Evolutionary conservation across 192 early-diverging fungal species (phyloP), one percentile per base, ranked within the genome.

Genomic region (Coemansia sp.): DNA sequence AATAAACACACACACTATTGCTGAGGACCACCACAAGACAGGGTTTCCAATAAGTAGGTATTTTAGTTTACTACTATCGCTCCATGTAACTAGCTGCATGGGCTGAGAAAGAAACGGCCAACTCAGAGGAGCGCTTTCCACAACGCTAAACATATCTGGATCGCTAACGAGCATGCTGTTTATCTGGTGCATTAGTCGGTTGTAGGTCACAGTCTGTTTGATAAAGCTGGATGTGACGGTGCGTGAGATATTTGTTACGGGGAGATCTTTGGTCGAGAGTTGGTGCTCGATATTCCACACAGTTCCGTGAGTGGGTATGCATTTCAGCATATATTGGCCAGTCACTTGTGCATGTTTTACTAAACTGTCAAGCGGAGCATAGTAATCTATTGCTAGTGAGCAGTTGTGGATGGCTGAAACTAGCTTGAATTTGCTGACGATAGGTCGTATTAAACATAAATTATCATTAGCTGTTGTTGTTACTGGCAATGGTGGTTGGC

Each of bases 271-370:
- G 74, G 76, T 94, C 84, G 75, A 71, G 75, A 78, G 40, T 21
- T 98, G 93, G 57, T 88, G 80, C 77, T 98, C 97, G 65, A 98
- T 73, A 77, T 96, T 98, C 97, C 97, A 98, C 75, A 89, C 87
- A 49, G 85, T 85, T 21, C 85, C 78, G 61, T 86, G 19, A 21
- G 19, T 8, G 9, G n/a, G 37, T 4, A 32, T 23, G 11, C 59
- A 61, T 61, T 61, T 19, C 37, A 61, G 37, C 38, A 39, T 61
- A 39, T 39, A 61, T 37, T 61, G 59, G 37, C 37, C 59, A 4
- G 9, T 61, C 10, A 2, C 9, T 8, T 11, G 10, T 10, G 59
- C 7, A 32, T 23, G 17, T 14, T 28, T 59, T 3, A 32, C 10
- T 16, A 42, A 11, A 8, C 23, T 26, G 19, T 10, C 21, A 8